Evolutionary conservation across 768 basidiomycete genomes (phyloP), one percentile per base, ranked within the genome.

Genomic region (Russula vinacea): DNA sequence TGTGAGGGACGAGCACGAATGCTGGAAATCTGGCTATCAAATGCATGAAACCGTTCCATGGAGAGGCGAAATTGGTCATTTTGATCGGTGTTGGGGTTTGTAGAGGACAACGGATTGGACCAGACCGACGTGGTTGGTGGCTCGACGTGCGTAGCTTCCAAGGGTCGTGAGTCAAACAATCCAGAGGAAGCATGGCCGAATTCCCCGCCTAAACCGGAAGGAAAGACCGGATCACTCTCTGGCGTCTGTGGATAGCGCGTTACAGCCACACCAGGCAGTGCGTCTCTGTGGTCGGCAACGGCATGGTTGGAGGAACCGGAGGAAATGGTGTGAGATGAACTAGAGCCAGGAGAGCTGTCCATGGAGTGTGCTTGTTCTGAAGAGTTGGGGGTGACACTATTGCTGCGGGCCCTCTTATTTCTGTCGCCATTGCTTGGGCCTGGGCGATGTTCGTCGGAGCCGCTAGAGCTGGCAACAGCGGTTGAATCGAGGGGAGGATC

Each of bases 401-500:
- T 62, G 35, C 68, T 68, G 32, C 68, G 66, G 13, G 61, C 65
- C 45, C 68, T 55, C 68, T 68, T 68, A 24, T 60, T 62, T 45
- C 68, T 67, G 32, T 68, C 68, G 4, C 42, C 32, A 32, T 57
- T 63, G 26, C 60, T 68, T 60, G 66, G 66, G 5, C 67, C 66
- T 26, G 56, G 62, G 14, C 64, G 67, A 59, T 55, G 64, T 54
- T 67, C 65, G 54, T 60, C 54, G 4, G 58, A 44, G 32, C 69
- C 71, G 63, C 74, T 76, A 57, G 71, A 62, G 65, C 74, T 72
- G 52, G 71, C 62, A 7, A 70, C 68, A 13, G 73, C 67, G 35
- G 67, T 58, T 16, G 65, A 51, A 47, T 69, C 69, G 53, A 69
- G 71, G 10, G 82, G 81, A 62, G 80, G 80, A 22, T 81, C 81